phyloP scores from a whole-genome alignment of 2,329 filamentous ascomycete species.

The Escovopsis sp. region DNA sequence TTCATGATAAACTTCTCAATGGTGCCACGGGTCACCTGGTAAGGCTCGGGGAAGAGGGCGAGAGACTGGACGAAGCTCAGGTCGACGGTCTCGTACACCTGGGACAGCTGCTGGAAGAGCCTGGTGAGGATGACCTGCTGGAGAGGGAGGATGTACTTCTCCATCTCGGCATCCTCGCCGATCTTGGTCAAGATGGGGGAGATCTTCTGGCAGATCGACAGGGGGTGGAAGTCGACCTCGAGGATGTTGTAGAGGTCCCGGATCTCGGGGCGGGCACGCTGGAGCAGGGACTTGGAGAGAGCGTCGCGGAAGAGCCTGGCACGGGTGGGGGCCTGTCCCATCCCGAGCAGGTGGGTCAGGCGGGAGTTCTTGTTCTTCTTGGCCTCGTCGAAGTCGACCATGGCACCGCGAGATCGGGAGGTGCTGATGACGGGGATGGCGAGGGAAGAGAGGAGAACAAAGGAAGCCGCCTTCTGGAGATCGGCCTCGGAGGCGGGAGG shows the following conservation, averaged over 20 bases:
- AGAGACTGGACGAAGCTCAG: slow-evolving; percentile 85
- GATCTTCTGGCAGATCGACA: slow-evolving; percentile 98
- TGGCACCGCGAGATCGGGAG: slow-evolving; percentile 81
- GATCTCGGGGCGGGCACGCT: slow-evolving; percentile 87
- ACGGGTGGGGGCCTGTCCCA: slow-evolving; percentile 79
- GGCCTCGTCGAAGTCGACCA: slow-evolving; percentile 93
- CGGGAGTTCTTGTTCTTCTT: slow-evolving; percentile 98
- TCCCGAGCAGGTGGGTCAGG: slow-evolving; percentile 87
- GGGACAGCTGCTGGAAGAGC: slow-evolving; percentile 95
- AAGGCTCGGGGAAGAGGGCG: slow-evolving; percentile 90
- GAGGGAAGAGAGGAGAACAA: slow-evolving; percentile 85
- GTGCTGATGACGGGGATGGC: slow-evolving; percentile 99
- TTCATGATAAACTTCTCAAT: slow-evolving; percentile 99
- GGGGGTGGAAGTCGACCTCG: slow-evolving; percentile 95
- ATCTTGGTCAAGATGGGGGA: slow-evolving; percentile 92
- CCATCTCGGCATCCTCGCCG: slow-evolving; percentile 85
- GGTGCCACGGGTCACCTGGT: slow-evolving; percentile 76
- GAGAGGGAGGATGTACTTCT: slow-evolving; percentile 87
- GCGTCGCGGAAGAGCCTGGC: slow-evolving; percentile 89
- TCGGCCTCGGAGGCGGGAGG: slow-evolving; percentile 79
- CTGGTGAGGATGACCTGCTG: slow-evolving; percentile 98
- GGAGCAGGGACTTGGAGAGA: slow-evolving; percentile 83
- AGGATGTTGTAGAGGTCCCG: slow-evolving; percentile 96
- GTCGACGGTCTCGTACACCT: slow-evolving; percentile 97
- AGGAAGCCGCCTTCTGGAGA: slow-evolving; percentile 86